A percentile compares a stretch with the other conserved stretches of the same genome.
phyloP scores from a whole-genome alignment of 2,329 filamentous ascomycete genomes.

The Daldinia sp. region DNA sequence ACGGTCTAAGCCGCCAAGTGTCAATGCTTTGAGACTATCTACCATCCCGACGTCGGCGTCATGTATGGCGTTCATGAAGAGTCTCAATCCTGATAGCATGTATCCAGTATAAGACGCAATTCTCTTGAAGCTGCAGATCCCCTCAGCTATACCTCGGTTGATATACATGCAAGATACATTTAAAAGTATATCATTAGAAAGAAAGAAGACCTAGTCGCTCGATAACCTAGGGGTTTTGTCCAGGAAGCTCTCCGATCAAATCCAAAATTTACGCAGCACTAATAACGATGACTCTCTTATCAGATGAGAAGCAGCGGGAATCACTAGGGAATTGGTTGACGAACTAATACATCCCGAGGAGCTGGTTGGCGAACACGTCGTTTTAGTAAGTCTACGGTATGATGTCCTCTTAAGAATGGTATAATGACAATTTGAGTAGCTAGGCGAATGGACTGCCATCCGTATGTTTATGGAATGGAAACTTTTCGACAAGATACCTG shows the following conservation, averaged over 20 bases:
- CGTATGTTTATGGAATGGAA: conserved; percentile 23
- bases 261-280: conserved; percentile 8
- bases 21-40: too few relatives aligned
- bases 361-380: conserved; percentile 15
- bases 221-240: conserved; percentile 15
- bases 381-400: conserved; percentile 11
- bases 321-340: conserved; percentile 15
- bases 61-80: too few relatives aligned
- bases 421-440: conserved; percentile 5
- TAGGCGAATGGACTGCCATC: conserved; percentile 3
- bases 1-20: too few relatives aligned
- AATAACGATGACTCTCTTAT: conserved; percentile 2
- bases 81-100: too few relatives aligned
- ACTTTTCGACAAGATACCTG: conserved; percentile 33
- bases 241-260: conserved; percentile 18
- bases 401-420: background rate
- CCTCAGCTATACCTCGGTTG: too few relatives aligned
- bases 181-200: too few relatives aligned
- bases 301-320: conserved; percentile 13
- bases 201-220: conserved; percentile 1
- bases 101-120: too few relatives aligned
- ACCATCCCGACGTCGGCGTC: too few relatives aligned
- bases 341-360: conserved; percentile 29
- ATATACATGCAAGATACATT: too few relatives aligned
- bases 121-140: too few relatives aligned